Evolutionary conservation across 1,139 yeast genomes (phyloP), one percentile per base, ranked within the genome.

Genomic region (Nakaseomyces bracarensis): DNA sequence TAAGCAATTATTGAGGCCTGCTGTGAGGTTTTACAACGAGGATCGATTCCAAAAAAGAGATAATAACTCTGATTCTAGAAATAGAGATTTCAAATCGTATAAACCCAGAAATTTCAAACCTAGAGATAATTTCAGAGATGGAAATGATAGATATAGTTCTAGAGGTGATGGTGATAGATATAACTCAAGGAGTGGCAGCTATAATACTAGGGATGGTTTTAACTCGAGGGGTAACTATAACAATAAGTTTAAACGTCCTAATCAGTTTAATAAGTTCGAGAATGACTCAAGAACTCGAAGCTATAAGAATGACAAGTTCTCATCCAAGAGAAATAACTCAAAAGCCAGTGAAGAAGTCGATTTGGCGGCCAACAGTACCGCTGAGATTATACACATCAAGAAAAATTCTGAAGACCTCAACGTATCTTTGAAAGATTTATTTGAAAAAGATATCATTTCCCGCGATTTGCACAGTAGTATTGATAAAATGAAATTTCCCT

Each of bases 401-500:
- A 35, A 35, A 11, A 18, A 23, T 35, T 9, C 23, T 11, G 25
- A n/a, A 4, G 30, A 15, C 15, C 8, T 13, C 36, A 54, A 51
- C 14, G 49, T 53, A 2, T 54, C 58, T 11, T 40, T 56, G 18
- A 51, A 55, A 22, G 48, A 53, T 3, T 51, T 65, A 19, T 30
- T 43, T 14, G 57, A 56, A 4, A 57, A 53, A 21, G 51, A 52
- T 1, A 38, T 58, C 18, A 38, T 61, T 15, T 52, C 55, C 25
- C 42, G 43, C 9, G 46, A 39, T 22, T 16, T 63, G 21, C 50
- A 52, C 30, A 45, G 52, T 26, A 71, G 78, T 13, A 57, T 77
- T 33, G 49, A 55, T 3, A 54, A 58, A n/a, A 62, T 74, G 47
- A 68, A 69, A 1, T 77, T 71, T 53, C 60, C 57, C 41, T 67